Conservation (phyloP, 306 rosid genomes). For the Acmispon strigosus region DNA sequence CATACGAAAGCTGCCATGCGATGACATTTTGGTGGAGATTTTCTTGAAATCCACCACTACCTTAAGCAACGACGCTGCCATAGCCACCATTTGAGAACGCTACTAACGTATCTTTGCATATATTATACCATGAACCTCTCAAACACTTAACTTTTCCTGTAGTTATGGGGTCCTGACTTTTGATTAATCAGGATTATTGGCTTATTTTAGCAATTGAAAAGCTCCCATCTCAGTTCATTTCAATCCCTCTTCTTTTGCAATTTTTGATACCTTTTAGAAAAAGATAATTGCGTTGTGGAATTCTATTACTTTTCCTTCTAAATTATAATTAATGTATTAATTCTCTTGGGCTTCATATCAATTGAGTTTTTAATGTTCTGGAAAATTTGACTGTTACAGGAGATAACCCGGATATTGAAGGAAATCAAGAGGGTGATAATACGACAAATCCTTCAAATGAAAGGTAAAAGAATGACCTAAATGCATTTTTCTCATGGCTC, state of each 20-base stretch:
- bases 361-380: neutral
- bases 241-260: neutral
- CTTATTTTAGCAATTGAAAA: neutral
- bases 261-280: neutral
- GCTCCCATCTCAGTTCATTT: neutral
- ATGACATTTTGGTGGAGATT: neutral
- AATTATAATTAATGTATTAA: neutral
- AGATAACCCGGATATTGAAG: constrained; percentile 26
- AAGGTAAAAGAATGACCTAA: constrained; percentile 39
- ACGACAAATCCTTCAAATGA: constrained; percentile 33
- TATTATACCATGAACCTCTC: neutral
- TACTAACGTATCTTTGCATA: neutral
- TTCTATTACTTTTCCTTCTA: neutral
- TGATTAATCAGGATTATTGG: neutral
- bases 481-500: neutral
- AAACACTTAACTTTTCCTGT: neutral
- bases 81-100: neutral
- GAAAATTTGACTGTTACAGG: constrained; percentile 31
- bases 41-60: neutral
- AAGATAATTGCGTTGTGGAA: neutral
- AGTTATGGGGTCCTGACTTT: neutral
- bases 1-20: neutral
- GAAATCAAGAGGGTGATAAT: constrained; percentile 35
- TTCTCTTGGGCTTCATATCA: neutral
- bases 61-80: neutral